Base-by-base conservation (phyloP, 306 rosid genomes). In the Trichosanthes cucumerina region DNA sequence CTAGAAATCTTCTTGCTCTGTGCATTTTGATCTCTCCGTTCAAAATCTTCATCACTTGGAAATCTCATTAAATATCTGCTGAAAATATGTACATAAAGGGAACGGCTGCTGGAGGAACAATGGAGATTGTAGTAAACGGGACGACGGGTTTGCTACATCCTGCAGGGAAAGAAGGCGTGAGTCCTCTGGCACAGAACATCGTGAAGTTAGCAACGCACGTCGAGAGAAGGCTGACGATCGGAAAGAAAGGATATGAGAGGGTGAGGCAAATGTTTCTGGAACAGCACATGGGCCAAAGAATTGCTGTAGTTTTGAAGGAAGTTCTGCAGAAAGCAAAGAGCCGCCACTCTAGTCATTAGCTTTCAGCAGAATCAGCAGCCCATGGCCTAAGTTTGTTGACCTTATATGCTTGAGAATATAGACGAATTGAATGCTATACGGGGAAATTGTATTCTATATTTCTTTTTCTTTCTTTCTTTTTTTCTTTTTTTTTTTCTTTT, bases 91-190 rank as follows among this genome's bases (percentile, higher is more conserved):
- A 68, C 33, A 12, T 39, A 7, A 85, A 89, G 98, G 98, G 97
- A 65, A 92, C 96, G 19, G 96, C 95, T 4, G 98, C 97, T 69
- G 97, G 97, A 76, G 96, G 97, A 31, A 92, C 98, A 14, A 90
- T 86, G 92, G 97, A 92, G 87, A 95, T 95, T 49, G 95, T 92
- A 81, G 92, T 83, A 81, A 87, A 92, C 82, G 96, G 93, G 44
- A 82, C 97, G 19, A 91, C 97, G 0, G 97, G 98, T 24, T 82
- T 91, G 12, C 87, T 92, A 84, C 97, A 95, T 85, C 90, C 98
- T 33, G 82, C 64, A 62, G 93, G 92, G 54, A 94, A 92, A 89
- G 95, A 78, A 82, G 96, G 96, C 1, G 88, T 85, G 79, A 57
- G 76, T 14, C 86, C 95, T 19, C 97, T 92, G 24, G 91, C 92